Percentiles rank a stretch among this genome's conserved stretches.
Evolutionary conservation across 768 basidiomycete genomes (phyloP).

Genomic region (Rhodotorula toruloides): DNA sequence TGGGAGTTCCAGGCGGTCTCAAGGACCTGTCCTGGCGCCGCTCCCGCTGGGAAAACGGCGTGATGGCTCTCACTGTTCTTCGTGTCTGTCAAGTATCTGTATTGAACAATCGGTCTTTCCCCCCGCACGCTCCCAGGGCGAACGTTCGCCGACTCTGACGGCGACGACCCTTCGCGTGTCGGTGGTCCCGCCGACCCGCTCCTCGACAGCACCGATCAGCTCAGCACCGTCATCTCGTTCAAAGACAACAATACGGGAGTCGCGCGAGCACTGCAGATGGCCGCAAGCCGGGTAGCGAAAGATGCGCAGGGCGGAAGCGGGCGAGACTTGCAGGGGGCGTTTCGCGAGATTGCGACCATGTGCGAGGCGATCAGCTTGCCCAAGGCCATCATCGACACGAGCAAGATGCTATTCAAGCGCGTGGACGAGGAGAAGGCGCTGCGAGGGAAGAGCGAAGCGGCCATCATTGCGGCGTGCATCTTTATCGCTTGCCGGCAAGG

Average conservation of each 20-base stretch:
- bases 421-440: conserved; percentile 92
- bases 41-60: conserved; percentile 34
- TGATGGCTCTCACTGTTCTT: neutral
- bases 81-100: no score
- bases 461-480: conserved; percentile 94
- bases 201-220: conserved; percentile 88
- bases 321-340: conserved; percentile 77
- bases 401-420: conserved; percentile 94
- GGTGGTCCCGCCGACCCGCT: conserved; percentile 90
- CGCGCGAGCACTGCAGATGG: conserved; percentile 84
- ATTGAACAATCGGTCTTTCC: conserved; percentile 12
- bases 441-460: conserved; percentile 83
- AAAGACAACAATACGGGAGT: conserved; percentile 90
- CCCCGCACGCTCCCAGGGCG: conserved; percentile 47
- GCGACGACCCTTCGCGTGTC: conserved; percentile 99
- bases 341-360: conserved; percentile 85
- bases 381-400: conserved; percentile 88
- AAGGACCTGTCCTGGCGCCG: conserved; percentile 23
- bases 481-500: conserved; percentile 95
- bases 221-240: conserved; percentile 92
- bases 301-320: conserved; percentile 59
- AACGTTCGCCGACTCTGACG: conserved; percentile 99
- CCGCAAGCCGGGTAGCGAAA: conserved; percentile 64
- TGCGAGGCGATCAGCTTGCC: conserved; percentile 93
- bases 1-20: neutral